Evolutionary conservation across 441 rosid genomes (phyloP).

Genomic region (Populus hybrid): DNA sequence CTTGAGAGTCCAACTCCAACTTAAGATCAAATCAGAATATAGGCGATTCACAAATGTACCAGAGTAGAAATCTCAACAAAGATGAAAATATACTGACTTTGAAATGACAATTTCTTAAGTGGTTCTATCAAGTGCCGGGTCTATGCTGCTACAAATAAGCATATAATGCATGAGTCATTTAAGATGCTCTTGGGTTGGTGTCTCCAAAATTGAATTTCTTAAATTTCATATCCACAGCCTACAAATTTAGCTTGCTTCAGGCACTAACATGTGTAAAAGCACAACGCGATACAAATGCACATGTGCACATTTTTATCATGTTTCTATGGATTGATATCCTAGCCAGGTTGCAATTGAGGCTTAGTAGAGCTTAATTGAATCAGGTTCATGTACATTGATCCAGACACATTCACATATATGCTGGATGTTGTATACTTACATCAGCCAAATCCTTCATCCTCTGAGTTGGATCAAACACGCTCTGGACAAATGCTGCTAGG

Average conservation of each 20-base stretch:
- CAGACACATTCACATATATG: neutral
- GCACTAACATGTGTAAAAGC: too few relatives aligned
- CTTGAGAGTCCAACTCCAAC: neutral
- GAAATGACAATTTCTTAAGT: too few relatives aligned
- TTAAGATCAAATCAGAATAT: neutral
- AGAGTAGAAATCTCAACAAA: too few relatives aligned
- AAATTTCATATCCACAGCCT: neutral
- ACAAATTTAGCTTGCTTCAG: too few relatives aligned
- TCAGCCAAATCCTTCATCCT: conserved; percentile 93
- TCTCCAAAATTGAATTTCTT: neutral
- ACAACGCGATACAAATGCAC: too few relatives aligned
- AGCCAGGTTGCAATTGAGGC: too few relatives aligned
- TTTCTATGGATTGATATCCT: too few relatives aligned
- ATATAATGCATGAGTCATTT: neutral
- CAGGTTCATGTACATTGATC: neutral
- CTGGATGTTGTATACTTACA: conserved; percentile 44
- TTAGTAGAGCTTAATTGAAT: too few relatives aligned
- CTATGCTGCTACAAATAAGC: neutral
- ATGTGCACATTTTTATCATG: too few relatives aligned
- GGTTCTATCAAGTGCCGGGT: neutral
- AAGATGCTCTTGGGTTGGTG: neutral
- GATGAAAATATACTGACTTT: too few relatives aligned
- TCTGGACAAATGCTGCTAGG: conserved; percentile 68
- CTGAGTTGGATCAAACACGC: conserved; percentile 81
- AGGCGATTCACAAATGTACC: too few relatives aligned